Evolutionary conservation across 331 rosid species (phyloP).

Genomic region (Quercus phellos): DNA sequence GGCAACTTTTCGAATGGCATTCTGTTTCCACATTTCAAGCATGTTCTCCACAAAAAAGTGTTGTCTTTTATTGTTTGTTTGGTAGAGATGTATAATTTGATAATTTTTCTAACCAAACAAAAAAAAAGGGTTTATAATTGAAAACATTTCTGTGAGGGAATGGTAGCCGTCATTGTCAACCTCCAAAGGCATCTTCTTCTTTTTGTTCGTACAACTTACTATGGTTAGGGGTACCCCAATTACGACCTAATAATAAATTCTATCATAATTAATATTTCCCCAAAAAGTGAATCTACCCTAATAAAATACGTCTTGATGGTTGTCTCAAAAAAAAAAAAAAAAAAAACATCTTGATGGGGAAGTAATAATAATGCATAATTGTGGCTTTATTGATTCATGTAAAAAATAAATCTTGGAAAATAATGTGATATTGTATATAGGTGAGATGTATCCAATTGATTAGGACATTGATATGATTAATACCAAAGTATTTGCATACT

Average conservation of each 20-base stretch:
- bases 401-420: no score
- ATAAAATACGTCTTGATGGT: not conserved
- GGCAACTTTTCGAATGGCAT: conserved; percentile 10
- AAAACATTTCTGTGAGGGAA: not conserved
- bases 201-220: conserved; percentile 7
- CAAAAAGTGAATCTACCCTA: not conserved
- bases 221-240: conserved; percentile 9
- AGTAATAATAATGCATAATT: no score
- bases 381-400: no score
- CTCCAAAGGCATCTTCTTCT: not conserved
- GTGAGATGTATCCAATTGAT: no score
- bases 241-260: not conserved
- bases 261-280: not conserved
- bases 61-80: conserved; percentile 8
- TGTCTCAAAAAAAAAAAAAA: no score
- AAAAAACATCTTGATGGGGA: not conserved
- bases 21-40: conserved; percentile 31
- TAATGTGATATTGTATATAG: no score
- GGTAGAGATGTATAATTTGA: conserved; percentile 1
- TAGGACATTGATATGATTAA: no score
- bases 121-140: not conserved
- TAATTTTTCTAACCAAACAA: not conserved
- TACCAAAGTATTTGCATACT: no score
- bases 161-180: conserved; percentile 3
- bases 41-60: conserved; percentile 13